These are phyloP conservation scores for Mallotus japonicus DNA, from an alignment of 441 rosid species.

Conservation along the genomic window DNA sequence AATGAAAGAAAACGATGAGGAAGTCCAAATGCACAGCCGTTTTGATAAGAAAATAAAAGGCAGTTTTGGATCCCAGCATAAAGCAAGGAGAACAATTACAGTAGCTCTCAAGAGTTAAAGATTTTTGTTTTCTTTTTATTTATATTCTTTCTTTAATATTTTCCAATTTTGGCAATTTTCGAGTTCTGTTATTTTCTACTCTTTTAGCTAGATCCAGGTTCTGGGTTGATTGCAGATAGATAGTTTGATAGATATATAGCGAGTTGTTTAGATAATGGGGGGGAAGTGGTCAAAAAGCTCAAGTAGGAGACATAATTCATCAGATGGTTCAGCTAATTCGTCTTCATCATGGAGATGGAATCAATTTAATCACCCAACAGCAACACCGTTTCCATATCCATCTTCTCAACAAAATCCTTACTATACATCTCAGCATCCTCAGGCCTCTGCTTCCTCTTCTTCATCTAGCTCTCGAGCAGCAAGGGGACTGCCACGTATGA, in stretches of 20 bases:
- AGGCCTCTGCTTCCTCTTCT: slow-evolving; percentile 24
- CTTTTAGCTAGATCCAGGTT: slow-evolving; percentile 6
- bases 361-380: slow-evolving; percentile 34
- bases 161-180: neutral
- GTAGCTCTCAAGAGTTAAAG: neutral
- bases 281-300: slow-evolving; percentile 47
- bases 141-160: neutral
- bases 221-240: neutral
- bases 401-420: slow-evolving; percentile 28
- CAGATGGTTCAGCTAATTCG: slow-evolving; percentile 32
- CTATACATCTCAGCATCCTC: slow-evolving; percentile 37
- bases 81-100: neutral
- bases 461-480: slow-evolving; percentile 31
- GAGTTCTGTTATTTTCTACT: neutral
- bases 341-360: slow-evolving; percentile 41
- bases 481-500: slow-evolving; percentile 36
- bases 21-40: too few relatives aligned
- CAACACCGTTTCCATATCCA: slow-evolving; percentile 35
- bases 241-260: neutral
- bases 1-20: too few relatives aligned
- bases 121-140: too few relatives aligned
- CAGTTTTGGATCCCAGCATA: too few relatives aligned
- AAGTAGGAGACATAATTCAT: slow-evolving; percentile 26
- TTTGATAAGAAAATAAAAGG: too few relatives aligned
- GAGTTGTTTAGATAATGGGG: slow-evolving; percentile 44